Evolutionary conservation across 202 grass and related monocot genomes (phyloP).

Genomic region (Schoenoplectus triqueter): DNA sequence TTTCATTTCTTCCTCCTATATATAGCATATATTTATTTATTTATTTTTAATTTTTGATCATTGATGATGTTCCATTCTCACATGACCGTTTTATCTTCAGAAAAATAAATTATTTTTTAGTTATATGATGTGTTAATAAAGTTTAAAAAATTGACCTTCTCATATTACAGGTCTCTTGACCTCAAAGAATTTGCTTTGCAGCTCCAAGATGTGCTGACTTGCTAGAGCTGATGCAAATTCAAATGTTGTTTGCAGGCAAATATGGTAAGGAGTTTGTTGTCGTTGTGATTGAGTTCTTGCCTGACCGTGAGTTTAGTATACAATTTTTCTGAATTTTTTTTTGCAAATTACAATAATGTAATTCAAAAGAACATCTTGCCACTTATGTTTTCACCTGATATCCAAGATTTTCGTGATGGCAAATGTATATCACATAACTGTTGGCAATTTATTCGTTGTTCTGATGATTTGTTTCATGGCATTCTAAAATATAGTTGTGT

Average conservation of each 20-base stretch:
- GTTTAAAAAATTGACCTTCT: not conserved
- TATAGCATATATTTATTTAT: too few relatives aligned
- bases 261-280: constrained; percentile 94
- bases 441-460: not conserved
- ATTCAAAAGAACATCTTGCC: not conserved
- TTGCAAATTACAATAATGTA: not conserved
- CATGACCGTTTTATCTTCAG: too few relatives aligned
- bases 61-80: too few relatives aligned
- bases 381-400: not conserved
- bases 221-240: constrained; percentile 83
- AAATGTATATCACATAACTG: not conserved
- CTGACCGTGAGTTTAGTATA: constrained; percentile 83
- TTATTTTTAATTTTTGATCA: too few relatives aligned
- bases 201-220: constrained; percentile 97
- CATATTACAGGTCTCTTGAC: constrained; percentile 82
- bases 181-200: constrained; percentile 99
- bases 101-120: not conserved
- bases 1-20: not conserved
- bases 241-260: constrained; percentile 88
- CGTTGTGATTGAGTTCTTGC: constrained; percentile 76
- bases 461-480: not conserved
- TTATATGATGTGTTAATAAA: constrained; percentile 1
- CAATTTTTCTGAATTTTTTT: not conserved
- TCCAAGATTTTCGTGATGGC: not conserved
- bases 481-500: constrained; percentile 3